Evolutionary conservation across 257 asterid genomes (phyloP).

Genomic region (Apocynum venetum): DNA sequence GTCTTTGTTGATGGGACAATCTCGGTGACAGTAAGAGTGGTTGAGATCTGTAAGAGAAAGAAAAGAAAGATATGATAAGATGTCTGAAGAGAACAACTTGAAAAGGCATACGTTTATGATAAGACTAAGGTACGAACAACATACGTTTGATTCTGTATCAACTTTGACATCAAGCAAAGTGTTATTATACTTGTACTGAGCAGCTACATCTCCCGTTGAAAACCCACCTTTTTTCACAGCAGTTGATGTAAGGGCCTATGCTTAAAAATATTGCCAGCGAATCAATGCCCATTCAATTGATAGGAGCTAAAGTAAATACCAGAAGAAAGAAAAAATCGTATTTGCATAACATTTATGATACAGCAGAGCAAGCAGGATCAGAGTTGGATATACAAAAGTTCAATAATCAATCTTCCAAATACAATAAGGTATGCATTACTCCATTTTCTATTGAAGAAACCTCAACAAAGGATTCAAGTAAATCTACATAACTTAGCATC

Average conservation of each 20-base stretch:
- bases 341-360: not conserved
- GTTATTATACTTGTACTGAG: constrained; percentile 59
- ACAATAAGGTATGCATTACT: too few species aligned
- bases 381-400: not conserved
- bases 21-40: constrained; percentile 48
- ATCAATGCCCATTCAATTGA: not conserved
- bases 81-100: constrained; percentile 1
- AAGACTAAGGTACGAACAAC: constrained; percentile 20
- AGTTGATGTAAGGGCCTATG: constrained; percentile 76
- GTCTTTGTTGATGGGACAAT: constrained; percentile 71
- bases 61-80: constrained; percentile 15
- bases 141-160: constrained; percentile 85
- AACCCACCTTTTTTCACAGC: constrained; percentile 78
- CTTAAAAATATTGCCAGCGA: not conserved
- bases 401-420: too few species aligned
- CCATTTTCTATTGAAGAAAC: too few species aligned
- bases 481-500: not conserved
- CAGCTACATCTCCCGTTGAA: constrained; percentile 80
- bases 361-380: not conserved
- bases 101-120: constrained; percentile 1
- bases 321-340: not conserved
- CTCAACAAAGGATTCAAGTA: too few species aligned
- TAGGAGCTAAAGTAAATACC: not conserved
- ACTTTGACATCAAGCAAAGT: constrained; percentile 62
- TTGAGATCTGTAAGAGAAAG: constrained; percentile 47